Percentiles rank a stretch among this genome's conserved stretches.
phyloP scores from a whole-genome alignment of 108 stramenopile species.

The Conticribra guillardii region DNA sequence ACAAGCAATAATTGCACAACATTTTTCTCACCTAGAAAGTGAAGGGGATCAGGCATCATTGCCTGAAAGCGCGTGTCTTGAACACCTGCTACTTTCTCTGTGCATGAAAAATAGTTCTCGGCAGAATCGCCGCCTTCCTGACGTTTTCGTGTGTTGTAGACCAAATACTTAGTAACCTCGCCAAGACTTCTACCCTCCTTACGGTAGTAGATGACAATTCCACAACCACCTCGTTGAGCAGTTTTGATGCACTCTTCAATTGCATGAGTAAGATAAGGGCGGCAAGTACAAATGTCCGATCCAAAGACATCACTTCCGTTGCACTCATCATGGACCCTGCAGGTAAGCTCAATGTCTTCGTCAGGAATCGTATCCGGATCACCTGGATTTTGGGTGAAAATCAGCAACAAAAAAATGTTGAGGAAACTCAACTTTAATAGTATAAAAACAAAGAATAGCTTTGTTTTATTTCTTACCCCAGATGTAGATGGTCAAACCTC shows the following conservation, averaged over 20 bases:
- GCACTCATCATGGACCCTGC: conserved; percentile 98
- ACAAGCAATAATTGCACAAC: background rate
- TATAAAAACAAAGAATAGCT: background rate
- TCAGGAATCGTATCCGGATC: conserved; percentile 97
- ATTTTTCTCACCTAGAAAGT: conserved; percentile 83
- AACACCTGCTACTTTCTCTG: conserved; percentile 95
- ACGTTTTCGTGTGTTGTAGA: conserved; percentile 98
- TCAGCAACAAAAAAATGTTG: background rate
- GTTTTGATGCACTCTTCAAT: conserved; percentile 99
- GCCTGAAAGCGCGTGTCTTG: conserved; percentile 98
- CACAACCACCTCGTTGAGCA: conserved; percentile 93
- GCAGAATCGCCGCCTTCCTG: conserved; percentile 96
- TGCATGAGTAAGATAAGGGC: conserved; percentile 98
- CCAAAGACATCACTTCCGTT: conserved; percentile 99
- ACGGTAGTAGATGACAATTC: conserved; percentile 97
- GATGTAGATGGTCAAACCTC: conserved; percentile 98
- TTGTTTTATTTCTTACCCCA: conserved; percentile 88
- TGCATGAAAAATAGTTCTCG: conserved; percentile 97
- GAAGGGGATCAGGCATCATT: conserved; percentile 98
- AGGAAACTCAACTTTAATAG: background rate
- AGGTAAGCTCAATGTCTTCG: conserved; percentile 96
- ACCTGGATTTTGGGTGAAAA: background rate
- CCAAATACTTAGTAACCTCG: conserved; percentile 98
- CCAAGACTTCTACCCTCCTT: conserved; percentile 97
- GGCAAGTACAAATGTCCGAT: conserved; percentile 96